Conservation (phyloP, 2,329 filamentous ascomycete species). For the Bimuria novae-zelandiae region DNA sequence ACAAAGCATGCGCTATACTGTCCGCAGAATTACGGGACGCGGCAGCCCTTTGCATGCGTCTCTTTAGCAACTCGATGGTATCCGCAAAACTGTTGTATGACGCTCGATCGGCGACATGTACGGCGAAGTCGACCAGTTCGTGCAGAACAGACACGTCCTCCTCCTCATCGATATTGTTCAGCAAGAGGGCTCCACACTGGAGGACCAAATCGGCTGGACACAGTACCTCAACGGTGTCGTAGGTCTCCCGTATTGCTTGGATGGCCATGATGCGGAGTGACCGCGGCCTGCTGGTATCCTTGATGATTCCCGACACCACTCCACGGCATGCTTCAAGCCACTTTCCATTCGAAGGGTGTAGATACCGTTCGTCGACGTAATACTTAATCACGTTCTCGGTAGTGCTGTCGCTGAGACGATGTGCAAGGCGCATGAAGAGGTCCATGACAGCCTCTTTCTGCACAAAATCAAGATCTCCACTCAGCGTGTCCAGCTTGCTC, state of each 20-base stretch:
- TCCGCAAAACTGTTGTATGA: constrained; percentile 62
- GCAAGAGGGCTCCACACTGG: constrained; percentile 64
- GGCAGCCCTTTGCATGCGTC: constrained; percentile 31
- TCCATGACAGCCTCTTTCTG: constrained; percentile 69
- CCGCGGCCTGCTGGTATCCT: constrained; percentile 63
- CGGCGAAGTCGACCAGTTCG: constrained; percentile 66
- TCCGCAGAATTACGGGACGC: neutral
- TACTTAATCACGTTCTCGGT: constrained; percentile 68
- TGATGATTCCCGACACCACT: constrained; percentile 67
- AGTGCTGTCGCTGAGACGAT: constrained; percentile 66
- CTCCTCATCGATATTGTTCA: constrained; percentile 66
- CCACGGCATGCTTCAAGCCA: constrained; percentile 69
- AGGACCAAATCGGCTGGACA: constrained; percentile 62
- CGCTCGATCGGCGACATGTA: constrained; percentile 66
- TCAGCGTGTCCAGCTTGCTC: constrained; percentile 33
- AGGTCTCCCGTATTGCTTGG: constrained; percentile 59
- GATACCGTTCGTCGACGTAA: constrained; percentile 70
- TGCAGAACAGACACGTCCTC: constrained; percentile 68
- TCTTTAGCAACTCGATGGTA: constrained; percentile 49
- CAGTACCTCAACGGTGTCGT: constrained; percentile 58
- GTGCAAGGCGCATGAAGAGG: constrained; percentile 67
- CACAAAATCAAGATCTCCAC: constrained; percentile 55
- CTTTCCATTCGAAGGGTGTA: constrained; percentile 70
- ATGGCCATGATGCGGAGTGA: constrained; percentile 67
- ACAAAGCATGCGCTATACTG: constrained; percentile 18